Evolutionary conservation across 208 protist genomes (phyloP).

Genomic region (Leishmania lainsoni): DNA sequence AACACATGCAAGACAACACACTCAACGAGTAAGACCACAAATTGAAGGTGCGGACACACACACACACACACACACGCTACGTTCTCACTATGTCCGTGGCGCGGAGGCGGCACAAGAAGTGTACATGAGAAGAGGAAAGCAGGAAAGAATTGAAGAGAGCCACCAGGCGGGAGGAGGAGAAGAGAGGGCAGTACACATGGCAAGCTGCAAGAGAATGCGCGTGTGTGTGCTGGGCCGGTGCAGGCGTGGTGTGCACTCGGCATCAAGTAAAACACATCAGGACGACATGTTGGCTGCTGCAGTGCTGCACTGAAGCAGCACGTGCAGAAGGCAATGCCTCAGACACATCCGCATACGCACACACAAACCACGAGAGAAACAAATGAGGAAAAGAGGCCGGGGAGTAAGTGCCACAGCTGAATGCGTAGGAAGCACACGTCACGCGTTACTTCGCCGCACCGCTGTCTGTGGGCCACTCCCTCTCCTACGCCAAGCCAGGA

Average conservation of each 20-base stretch:
- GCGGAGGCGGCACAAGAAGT: not conserved
- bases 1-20: not conserved
- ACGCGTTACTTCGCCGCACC: not conserved
- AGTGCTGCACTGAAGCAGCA: not conserved
- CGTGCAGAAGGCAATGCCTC: not conserved
- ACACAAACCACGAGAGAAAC: not conserved
- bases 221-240: too few relatives aligned
- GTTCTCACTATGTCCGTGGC: not conserved
- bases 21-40: not conserved
- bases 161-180: not conserved
- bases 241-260: not conserved
- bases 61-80: not conserved
- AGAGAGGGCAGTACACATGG: not conserved
- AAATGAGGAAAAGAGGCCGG: not conserved
- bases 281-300: not conserved
- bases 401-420: too few relatives aligned
- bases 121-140: slow-evolving; percentile 1
- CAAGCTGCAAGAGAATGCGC: not conserved
- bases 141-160: slow-evolving; percentile 8
- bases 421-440: not conserved
- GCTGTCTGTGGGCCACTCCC: not conserved
- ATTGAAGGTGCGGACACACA: not conserved
- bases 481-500: not conserved
- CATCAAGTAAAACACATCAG: not conserved
- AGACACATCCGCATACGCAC: not conserved